Percentiles rank a stretch among this genome's conserved stretches.
Evolutionary conservation across 768 basidiomycete species (phyloP).

Genomic region (Crassisporium funariophilum): DNA sequence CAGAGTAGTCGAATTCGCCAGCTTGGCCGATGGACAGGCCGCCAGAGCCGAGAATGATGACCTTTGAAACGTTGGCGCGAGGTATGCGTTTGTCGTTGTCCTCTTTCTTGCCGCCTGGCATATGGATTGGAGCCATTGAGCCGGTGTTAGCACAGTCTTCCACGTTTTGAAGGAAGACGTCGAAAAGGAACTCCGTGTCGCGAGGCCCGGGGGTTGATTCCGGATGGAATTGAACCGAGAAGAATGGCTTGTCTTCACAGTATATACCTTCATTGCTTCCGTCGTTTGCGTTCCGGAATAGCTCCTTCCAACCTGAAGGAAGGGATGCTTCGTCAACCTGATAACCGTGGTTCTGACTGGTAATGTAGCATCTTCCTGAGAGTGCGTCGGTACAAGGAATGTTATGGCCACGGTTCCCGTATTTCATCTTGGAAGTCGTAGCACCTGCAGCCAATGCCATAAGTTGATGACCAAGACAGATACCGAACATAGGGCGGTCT

Average conservation of each 20-base stretch:
- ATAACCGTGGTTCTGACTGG: slow-evolving; percentile 98
- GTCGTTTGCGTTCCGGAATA: slow-evolving; percentile 97
- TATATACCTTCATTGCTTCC: slow-evolving; percentile 98
- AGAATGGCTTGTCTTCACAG: slow-evolving; percentile 90
- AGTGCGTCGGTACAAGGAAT: slow-evolving; percentile 95
- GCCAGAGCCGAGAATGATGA: slow-evolving; percentile 95
- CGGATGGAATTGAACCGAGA: slow-evolving; percentile 99
- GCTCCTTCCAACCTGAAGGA: slow-evolving; percentile 85
- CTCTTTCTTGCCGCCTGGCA: slow-evolving; percentile 80
- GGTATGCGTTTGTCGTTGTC: slow-evolving; percentile 79
- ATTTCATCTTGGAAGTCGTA: slow-evolving; percentile 98
- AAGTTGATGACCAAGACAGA: slow-evolving; percentile 97
- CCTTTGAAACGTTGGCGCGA: slow-evolving; percentile 82
- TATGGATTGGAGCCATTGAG: slow-evolving; percentile 55
- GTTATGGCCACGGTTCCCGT: slow-evolving; percentile 98
- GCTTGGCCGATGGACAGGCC: slow-evolving; percentile 98
- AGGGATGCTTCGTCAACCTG: slow-evolving; percentile 86
- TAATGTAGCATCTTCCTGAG: slow-evolving; percentile 97
- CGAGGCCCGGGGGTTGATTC: slow-evolving; percentile 80
- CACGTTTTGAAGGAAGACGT: slow-evolving; percentile 92
- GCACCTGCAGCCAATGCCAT: slow-evolving; percentile 95
- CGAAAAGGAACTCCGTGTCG: slow-evolving; percentile 98
- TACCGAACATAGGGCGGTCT: slow-evolving; percentile 92
- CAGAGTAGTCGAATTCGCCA: slow-evolving; percentile 99
- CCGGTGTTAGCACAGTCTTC: slow-evolving; percentile 67